Evolutionary conservation across 129 eudicot species (phyloP), one percentile per base, ranked within the genome.

Genomic region (Gnaphalium uliginosum): DNA sequence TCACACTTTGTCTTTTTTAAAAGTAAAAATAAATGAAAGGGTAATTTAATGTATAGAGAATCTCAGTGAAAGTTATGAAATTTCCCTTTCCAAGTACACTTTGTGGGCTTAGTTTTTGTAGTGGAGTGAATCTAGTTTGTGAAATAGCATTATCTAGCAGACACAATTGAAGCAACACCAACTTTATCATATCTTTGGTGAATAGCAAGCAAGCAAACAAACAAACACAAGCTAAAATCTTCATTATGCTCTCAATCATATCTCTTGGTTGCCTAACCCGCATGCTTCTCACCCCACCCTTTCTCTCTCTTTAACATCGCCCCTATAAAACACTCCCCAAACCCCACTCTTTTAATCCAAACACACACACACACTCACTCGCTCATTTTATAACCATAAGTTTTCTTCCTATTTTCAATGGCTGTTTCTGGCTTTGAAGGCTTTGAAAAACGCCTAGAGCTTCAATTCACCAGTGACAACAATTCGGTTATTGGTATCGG

Each of bases 371-470:
- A 23, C 46, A 41, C 48, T 39, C 46, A 39, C 48, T 41, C 48
- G 10, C 48, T 41, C 48, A 41, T 41, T 41, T 41, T 10, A 10
- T 13, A 2, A 24, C 62, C 59, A 10, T 27, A 75, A 33, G 68
- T 35, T 21, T 61, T 8, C 50, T 33, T 39, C 53, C 11, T 23
- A 1, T 41, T 61, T 51, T 73, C 66, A 60, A 91, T 91, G 97
- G 97, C 97, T 29, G 79, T 82, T 76, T 91, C 97, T 4, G 97
- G 97, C 19, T 91, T 91, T 30, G 97, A 91, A 82, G 97, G 97
- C 41, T 91, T 88, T 48, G 97, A 91, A 56, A 88, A 91, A 73
- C 85, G 97, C 67, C 81, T 91, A 0, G 97, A 91, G 71, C 92
- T 91, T 4, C 89, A 83, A 18, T 91, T 91, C 83, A 81, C 96